These are phyloP conservation scores for Trametes coccinea DNA, from an alignment of 768 basidiomycete genomes.

Conservation along the genomic window DNA sequence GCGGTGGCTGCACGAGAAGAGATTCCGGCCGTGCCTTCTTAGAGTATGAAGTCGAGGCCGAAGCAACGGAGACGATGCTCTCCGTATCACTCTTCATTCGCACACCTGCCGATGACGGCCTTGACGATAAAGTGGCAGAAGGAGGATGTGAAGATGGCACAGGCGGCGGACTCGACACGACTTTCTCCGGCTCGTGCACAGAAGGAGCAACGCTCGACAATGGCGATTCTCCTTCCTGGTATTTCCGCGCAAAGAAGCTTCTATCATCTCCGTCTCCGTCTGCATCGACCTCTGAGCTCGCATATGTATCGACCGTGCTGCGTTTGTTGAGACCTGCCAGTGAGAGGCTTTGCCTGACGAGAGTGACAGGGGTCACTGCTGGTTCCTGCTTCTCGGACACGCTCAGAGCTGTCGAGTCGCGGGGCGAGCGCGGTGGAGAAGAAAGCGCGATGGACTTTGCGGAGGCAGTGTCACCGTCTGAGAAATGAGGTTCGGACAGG, in stretches of 20 bases:
- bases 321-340: conserved; percentile 18
- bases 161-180: conserved; percentile 26
- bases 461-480: conserved; percentile 75
- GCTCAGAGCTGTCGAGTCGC: conserved; percentile 27
- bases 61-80: conserved; percentile 63
- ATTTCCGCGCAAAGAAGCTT: conserved; percentile 48
- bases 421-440: conserved; percentile 59
- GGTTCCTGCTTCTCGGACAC: conserved; percentile 23
- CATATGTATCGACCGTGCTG: conserved; percentile 47
- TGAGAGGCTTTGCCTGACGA: conserved; percentile 29
- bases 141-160: conserved; percentile 16
- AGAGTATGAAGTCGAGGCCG: conserved; percentile 53
- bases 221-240: conserved; percentile 46
- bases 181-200: conserved; percentile 41
- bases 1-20: conserved; percentile 60
- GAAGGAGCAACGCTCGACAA: conserved; percentile 54
- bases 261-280: conserved; percentile 48
- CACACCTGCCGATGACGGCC: conserved; percentile 49
- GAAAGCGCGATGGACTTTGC: conserved; percentile 76
- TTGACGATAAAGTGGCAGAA: conserved; percentile 27
- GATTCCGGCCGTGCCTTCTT: conserved; percentile 81
- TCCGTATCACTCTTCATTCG: conserved; percentile 46
- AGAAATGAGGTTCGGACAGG: conserved; percentile 23
- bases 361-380: conserved; percentile 22
- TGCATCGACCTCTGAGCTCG: conserved; percentile 39